Percentiles rank a stretch among this genome's conserved stretches.
Conservation (phyloP, 1,284 basidiomycete genomes). For the Coniferiporia sulphurascens region DNA sequence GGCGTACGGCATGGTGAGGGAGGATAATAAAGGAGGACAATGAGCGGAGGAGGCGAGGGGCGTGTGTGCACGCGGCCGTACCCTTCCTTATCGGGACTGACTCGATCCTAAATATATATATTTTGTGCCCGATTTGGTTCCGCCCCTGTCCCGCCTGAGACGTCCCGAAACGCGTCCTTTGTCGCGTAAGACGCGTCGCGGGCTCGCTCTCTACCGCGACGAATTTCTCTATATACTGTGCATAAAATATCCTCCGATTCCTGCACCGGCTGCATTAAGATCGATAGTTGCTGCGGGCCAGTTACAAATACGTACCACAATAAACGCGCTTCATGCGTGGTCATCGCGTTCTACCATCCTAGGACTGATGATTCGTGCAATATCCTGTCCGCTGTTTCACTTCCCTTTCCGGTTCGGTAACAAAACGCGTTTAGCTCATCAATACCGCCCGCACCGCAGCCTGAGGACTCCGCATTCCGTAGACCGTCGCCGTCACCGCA, state of each 20-base stretch:
- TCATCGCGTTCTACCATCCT: not conserved
- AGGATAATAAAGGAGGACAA: constrained; percentile 4
- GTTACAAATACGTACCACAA: not conserved
- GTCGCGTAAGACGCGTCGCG: not conserved
- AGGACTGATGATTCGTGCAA: not conserved
- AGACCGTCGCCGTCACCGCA: too few species aligned
- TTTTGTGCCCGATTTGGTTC: not conserved
- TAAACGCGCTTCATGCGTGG: constrained; percentile 1
- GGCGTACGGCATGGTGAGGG: constrained; percentile 4
- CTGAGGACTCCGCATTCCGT: too few species aligned
- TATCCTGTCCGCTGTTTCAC: constrained; percentile 1
- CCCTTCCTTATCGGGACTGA: not conserved
- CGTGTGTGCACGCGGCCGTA: constrained; percentile 1
- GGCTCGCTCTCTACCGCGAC: not conserved
- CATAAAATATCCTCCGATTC: too few species aligned
- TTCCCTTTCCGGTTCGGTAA: not conserved
- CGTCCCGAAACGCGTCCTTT: not conserved
- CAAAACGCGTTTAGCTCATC: not conserved
- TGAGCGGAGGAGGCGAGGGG: constrained; percentile 3
- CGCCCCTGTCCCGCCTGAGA: not conserved
- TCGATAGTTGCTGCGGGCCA: too few species aligned
- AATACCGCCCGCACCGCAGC: not conserved
- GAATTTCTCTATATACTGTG: too few species aligned
- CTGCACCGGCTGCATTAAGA: too few species aligned
- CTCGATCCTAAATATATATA: too few species aligned